A percentile compares a stretch with the other conserved stretches of the same genome.
phyloP scores from a whole-genome alignment of 2,329 filamentous ascomycete genomes.

The Hirsutella thompsonii region DNA sequence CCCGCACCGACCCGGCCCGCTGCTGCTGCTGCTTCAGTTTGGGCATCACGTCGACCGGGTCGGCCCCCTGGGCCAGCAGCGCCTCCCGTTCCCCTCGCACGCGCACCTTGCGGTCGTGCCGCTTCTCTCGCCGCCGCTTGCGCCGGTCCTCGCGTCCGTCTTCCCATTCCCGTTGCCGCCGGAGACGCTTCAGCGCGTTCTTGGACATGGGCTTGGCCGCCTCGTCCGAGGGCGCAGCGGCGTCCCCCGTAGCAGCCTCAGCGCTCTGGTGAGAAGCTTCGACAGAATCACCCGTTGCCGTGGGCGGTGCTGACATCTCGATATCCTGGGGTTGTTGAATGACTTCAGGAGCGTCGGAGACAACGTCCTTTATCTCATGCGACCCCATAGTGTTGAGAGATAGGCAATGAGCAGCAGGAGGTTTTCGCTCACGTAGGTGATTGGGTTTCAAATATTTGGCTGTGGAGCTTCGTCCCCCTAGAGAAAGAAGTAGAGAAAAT shows the following conservation, averaged over 20 bases:
- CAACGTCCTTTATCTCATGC: not conserved
- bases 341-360: conserved; percentile 1
- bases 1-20: conserved; percentile 26
- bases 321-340: not conserved
- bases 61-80: conserved; percentile 33
- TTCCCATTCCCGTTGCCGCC: conserved; percentile 63
- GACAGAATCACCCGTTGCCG: too few relatives aligned
- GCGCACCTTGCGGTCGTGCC: conserved; percentile 30
- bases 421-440: too few relatives aligned
- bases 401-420: too few relatives aligned
- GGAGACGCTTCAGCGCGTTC: conserved; percentile 70
- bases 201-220: conserved; percentile 50
- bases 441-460: too few relatives aligned
- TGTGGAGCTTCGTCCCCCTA: too few relatives aligned
- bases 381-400: too few relatives aligned
- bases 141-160: conserved; percentile 49
- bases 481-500: too few relatives aligned
- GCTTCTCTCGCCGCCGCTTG: conserved; percentile 40
- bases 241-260: not conserved
- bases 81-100: conserved; percentile 37
- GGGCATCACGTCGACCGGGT: conserved; percentile 18
- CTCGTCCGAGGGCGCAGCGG: conserved; percentile 4
- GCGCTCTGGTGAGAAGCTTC: too few relatives aligned
- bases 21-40: conserved; percentile 17
- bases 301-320: too few relatives aligned